Percentiles rank a stretch among this genome's conserved stretches.
Evolutionary conservation across 2,329 filamentous ascomycete species (phyloP).

Genomic region (Hortaea werneckii): DNA sequence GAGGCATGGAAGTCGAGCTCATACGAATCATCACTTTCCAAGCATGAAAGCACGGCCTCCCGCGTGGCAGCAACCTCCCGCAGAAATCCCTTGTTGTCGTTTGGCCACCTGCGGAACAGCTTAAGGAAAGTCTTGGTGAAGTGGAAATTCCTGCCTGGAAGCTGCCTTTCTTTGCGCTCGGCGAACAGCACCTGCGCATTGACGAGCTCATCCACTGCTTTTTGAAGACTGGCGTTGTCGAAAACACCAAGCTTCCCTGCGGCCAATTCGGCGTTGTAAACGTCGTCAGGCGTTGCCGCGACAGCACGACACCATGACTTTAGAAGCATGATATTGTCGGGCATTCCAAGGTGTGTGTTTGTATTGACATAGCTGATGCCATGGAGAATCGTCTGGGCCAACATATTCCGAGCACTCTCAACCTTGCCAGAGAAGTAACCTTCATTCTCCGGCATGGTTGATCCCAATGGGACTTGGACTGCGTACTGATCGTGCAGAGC

Average conservation of each 20-base stretch:
- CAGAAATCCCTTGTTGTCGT: slow-evolving; percentile 18
- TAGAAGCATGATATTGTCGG: slow-evolving; percentile 19
- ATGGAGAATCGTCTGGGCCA: slow-evolving; percentile 9
- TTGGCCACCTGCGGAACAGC: slow-evolving; percentile 46
- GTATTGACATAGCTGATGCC: not conserved
- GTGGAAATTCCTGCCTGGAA: slow-evolving; percentile 52
- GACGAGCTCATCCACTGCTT: slow-evolving; percentile 48
- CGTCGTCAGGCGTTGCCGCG: slow-evolving; percentile 30
- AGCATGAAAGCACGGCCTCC: slow-evolving; percentile 22
- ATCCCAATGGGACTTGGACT: not conserved
- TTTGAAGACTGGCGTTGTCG: slow-evolving; percentile 23
- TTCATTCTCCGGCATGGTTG: not conserved
- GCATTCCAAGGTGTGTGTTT: not conserved
- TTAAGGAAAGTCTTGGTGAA: slow-evolving; percentile 51
- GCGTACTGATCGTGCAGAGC: not conserved
- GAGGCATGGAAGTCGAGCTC: slow-evolving; percentile 46
- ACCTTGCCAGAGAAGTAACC: slow-evolving; percentile 10
- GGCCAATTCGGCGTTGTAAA: slow-evolving; percentile 31
- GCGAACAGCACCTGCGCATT: slow-evolving; percentile 47
- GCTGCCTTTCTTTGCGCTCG: slow-evolving; percentile 48
- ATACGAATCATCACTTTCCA: slow-evolving; percentile 26
- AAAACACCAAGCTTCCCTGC: slow-evolving; percentile 30
- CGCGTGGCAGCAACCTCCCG: slow-evolving; percentile 17
- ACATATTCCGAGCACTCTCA: slow-evolving; percentile 11
- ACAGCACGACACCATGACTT: slow-evolving; percentile 39